These are phyloP conservation scores for Yarrowia alimentaria DNA, from an alignment of 805 yeast species.

Conservation along the genomic window DNA sequence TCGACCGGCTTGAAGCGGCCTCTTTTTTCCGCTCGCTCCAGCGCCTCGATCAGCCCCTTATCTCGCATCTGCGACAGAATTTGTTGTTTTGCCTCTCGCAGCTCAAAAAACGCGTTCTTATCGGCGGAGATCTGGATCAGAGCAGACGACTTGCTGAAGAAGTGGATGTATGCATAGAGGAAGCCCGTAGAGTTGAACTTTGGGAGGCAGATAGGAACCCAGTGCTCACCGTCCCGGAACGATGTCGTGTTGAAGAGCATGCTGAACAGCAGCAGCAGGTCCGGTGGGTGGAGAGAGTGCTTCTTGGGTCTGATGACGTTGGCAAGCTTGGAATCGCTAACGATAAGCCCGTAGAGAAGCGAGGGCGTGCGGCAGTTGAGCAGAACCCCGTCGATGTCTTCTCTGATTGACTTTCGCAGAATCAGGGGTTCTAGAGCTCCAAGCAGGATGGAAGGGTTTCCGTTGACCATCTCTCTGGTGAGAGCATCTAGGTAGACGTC, in stretches of 20 bases:
- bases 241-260: conserved; percentile 62
- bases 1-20: conserved; percentile 48
- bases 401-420: conserved; percentile 57
- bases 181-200: conserved; percentile 87
- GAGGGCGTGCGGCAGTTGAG: conserved; percentile 51
- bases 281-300: conserved; percentile 79
- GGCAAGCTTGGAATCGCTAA: conserved; percentile 63
- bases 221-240: conserved; percentile 61
- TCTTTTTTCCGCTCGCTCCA: conserved; percentile 41
- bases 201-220: conserved; percentile 94
- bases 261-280: conserved; percentile 69
- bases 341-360: conserved; percentile 71
- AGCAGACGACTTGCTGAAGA: conserved; percentile 46
- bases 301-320: conserved; percentile 71
- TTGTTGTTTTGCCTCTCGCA: conserved; percentile 58
- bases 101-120: conserved; percentile 73
- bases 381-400: conserved; percentile 55
- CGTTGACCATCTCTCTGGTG: conserved; percentile 50
- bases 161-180: conserved; percentile 73
- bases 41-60: conserved; percentile 43
- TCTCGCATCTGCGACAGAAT: conserved; percentile 47
- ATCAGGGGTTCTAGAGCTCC: conserved; percentile 66
- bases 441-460: conserved; percentile 58
- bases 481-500: conserved; percentile 72
- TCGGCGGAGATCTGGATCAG: conserved; percentile 61